Percentiles rank a stretch among this genome's conserved stretches.
phyloP scores from a whole-genome alignment of 768 basidiomycete species.

The Kwoniella dendrophila region DNA sequence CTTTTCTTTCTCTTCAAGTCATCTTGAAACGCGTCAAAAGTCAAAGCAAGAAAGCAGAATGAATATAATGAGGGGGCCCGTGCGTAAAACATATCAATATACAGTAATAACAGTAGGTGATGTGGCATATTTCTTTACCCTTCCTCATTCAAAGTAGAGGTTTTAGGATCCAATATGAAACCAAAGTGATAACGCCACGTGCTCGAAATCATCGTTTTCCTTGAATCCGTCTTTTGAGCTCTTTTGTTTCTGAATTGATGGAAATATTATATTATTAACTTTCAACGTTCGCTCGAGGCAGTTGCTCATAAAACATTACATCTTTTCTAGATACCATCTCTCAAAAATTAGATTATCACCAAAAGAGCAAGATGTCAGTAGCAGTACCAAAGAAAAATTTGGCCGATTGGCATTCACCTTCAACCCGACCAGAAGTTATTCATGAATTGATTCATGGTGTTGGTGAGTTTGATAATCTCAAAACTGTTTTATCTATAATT shows the following conservation, averaged over 20 bases:
- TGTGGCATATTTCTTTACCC: not conserved
- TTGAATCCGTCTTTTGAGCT: conserved; percentile 4
- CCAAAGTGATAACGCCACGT: conserved; percentile 18
- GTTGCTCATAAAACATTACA: not conserved
- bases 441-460: conserved; percentile 67
- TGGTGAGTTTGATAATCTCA: too few relatives aligned
- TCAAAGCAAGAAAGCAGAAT: not conserved
- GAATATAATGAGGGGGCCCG: conserved; percentile 6
- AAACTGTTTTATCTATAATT: too few relatives aligned
- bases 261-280: too few relatives aligned
- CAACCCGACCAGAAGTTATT: conserved; percentile 80
- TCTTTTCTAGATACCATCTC: not conserved
- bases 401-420: conserved; percentile 60
- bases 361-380: conserved; percentile 5
- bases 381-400: conserved; percentile 46
- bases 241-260: not conserved
- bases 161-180: too few relatives aligned
- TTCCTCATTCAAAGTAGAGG: not conserved
- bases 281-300: too few relatives aligned
- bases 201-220: conserved; percentile 22
- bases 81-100: too few relatives aligned
- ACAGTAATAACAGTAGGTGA: not conserved
- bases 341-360: not conserved
- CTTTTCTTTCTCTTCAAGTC: conserved; percentile 5
- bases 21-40: conserved; percentile 15